Base-by-base conservation (phyloP, 2,329 filamentous ascomycete species). In the Fusarium begoniae region DNA sequence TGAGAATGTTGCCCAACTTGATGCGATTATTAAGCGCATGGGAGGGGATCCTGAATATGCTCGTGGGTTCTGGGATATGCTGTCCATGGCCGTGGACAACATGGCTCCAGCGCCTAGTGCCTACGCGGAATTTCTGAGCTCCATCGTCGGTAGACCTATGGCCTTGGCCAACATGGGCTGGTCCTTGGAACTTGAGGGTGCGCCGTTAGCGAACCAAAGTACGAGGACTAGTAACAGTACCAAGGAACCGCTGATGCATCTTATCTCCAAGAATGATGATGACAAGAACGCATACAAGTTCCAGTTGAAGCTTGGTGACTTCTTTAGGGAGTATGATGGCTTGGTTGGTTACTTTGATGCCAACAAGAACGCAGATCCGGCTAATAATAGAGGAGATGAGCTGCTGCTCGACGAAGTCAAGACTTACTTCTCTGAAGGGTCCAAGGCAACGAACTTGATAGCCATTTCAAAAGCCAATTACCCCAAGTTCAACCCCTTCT, bases 201-300 rank as follows among this genome's bases (percentile, higher is more conserved):
- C 14, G 22, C 40, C 22, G 2, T 6, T 43, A 6, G 22, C 8
- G 7, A 43, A 43, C 1, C 14, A 43, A 9, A 43, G 40, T 3
- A 43, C 40, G 3, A 43, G 22, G 6, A 15, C 40, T 3, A 17
- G 22, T 9, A 22, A 22, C 38, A 41, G 8, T 13, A 41, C 20
- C 20, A 41, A 43, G 22, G 14, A 43, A 15, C 40, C 40, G 14
- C 9, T 17, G 8, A 15, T 43, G 40, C 40, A n/a, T n/a, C 40
- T 43, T 0, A 11, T n/a, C 14, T 14, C 14, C 0, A 17, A 17
- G 14, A 5, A 11, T 7, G 3, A n/a, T 6, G 22, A 43, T 6
- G 40, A 11, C 1, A n/a, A n/a, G 9, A 43, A 43, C 9, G 14
- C 8, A 6, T 43, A 43, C 22, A 7, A 43, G 40, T 43, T 43